A percentile compares a stretch with the other conserved stretches of the same genome.
Conservation (phyloP, 2,329 filamentous ascomycete genomes). For the Tricladium varicosporioides region DNA sequence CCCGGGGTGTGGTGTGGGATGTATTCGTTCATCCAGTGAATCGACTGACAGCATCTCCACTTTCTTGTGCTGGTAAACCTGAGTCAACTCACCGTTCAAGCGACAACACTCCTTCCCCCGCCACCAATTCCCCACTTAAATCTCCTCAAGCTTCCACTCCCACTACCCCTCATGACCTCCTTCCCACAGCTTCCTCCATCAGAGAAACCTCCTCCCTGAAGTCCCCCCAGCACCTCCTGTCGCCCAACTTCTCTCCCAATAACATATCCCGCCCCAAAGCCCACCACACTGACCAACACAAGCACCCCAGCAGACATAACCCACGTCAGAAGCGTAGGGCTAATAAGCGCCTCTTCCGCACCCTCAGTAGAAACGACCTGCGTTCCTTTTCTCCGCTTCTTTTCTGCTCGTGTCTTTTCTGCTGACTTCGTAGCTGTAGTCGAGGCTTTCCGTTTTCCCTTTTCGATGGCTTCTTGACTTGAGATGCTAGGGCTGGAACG, state of each 20-base stretch:
- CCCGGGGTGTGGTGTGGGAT: too few species aligned
- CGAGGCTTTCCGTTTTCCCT: constrained; percentile 48
- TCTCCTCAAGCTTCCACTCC: constrained; percentile 26
- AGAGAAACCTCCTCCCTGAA: constrained; percentile 24
- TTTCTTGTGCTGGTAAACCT: too few species aligned
- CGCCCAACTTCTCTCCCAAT: constrained; percentile 65
- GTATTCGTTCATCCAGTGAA: too few species aligned
- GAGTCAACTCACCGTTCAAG: constrained; percentile 11
- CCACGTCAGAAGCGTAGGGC: constrained; percentile 60
- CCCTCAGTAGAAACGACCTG: constrained; percentile 38
- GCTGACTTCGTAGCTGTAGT: constrained; percentile 17
- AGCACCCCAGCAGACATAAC: constrained; percentile 66
- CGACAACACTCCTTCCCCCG: constrained; percentile 27
- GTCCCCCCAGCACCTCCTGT: constrained; percentile 45
- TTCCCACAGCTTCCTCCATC: constrained; percentile 26
- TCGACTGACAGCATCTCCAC: too few species aligned
- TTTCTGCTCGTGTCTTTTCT: constrained; percentile 41
- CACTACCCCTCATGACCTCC: constrained; percentile 24
- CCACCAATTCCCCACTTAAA: constrained; percentile 33
- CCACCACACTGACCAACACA: constrained; percentile 65
- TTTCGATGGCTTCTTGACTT: constrained; percentile 38
- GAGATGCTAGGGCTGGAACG: constrained; percentile 25
- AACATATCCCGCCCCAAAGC: constrained; percentile 67
- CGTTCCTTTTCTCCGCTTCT: constrained; percentile 43
- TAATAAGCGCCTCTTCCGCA: constrained; percentile 42